phyloP scores from a whole-genome alignment of 2,329 filamentous ascomycete species.

The Colletotrichum camelliae region DNA sequence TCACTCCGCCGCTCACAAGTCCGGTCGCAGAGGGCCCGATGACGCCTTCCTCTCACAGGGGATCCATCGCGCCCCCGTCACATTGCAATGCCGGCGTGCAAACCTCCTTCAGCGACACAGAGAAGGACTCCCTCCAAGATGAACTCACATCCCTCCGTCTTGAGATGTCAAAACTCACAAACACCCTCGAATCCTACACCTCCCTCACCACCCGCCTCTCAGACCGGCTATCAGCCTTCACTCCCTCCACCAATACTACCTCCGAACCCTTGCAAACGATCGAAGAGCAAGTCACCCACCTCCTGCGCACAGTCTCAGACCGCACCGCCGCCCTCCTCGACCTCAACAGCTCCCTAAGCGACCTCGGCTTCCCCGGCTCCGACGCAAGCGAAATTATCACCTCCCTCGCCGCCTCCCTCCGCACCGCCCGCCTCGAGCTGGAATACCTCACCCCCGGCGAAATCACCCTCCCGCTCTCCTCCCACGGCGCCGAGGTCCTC shows the following conservation, averaged over 20 bases:
- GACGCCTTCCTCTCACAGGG: slow-evolving; percentile 41
- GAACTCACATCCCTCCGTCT: slow-evolving; percentile 54
- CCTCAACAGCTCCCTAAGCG: slow-evolving; percentile 49
- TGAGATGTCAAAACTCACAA: slow-evolving; percentile 53
- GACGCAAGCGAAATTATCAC: slow-evolving; percentile 55
- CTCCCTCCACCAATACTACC: not conserved
- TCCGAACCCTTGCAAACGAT: slow-evolving; percentile 29
- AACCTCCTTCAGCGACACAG: slow-evolving; percentile 44
- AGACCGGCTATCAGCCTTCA: slow-evolving; percentile 38
- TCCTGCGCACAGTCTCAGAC: slow-evolving; percentile 53
- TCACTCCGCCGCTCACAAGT: slow-evolving; percentile 62
- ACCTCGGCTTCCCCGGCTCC: slow-evolving; percentile 55
- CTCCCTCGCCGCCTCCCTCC: slow-evolving; percentile 55
- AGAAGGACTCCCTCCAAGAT: slow-evolving; percentile 47
- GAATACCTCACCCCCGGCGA: slow-evolving; percentile 68
- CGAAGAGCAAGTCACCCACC: slow-evolving; percentile 45
- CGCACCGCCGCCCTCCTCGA: slow-evolving; percentile 51
- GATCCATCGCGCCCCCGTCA: slow-evolving; percentile 24
- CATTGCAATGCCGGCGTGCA: slow-evolving; percentile 44
- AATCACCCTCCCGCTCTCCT: slow-evolving; percentile 55
- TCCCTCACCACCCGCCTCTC: slow-evolving; percentile 42
- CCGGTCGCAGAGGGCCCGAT: slow-evolving; percentile 35
- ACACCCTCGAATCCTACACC: slow-evolving; percentile 53
- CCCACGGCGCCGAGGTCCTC: slow-evolving; percentile 60
- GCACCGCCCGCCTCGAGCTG: slow-evolving; percentile 63